Evolutionary conservation across 192 early-diverging fungal genomes (phyloP).

Genomic region (Rhizophlyctis rosea): DNA sequence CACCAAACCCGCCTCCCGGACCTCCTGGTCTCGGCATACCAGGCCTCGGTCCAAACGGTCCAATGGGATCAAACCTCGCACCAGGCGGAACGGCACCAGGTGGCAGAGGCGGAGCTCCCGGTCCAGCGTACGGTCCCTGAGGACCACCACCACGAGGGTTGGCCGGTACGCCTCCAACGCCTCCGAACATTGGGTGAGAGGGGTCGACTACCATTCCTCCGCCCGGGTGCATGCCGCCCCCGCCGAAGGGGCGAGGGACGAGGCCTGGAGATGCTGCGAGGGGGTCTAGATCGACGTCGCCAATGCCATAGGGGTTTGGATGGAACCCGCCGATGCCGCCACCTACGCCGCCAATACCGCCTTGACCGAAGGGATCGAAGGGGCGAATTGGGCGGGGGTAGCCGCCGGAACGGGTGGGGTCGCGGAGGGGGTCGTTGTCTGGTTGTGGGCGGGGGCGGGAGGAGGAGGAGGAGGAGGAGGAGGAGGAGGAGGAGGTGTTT

Average conservation of each 20-base stretch:
- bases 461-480: neutral
- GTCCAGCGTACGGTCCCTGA: constrained; percentile 41
- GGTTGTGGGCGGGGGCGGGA: constrained; percentile 1
- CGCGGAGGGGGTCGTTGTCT: neutral
- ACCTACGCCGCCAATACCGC: neutral
- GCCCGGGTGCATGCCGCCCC: constrained; percentile 48
- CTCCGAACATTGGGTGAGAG: constrained; percentile 83
- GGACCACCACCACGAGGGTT: constrained; percentile 37
- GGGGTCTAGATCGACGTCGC: constrained; percentile 72
- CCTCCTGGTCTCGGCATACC: constrained; percentile 31
- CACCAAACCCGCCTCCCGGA: constrained; percentile 22
- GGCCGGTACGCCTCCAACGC: constrained; percentile 40
- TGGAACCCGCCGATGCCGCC: neutral
- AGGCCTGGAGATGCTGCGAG: constrained; percentile 45
- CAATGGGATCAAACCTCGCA: constrained; percentile 90
- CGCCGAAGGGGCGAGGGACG: constrained; percentile 2
- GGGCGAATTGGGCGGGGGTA: neutral
- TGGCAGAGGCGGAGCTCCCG: constrained; percentile 56
- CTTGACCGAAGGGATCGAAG: constrained; percentile 3
- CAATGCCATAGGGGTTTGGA: constrained; percentile 59
- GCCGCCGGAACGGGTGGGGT: neutral
- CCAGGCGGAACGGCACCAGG: constrained; percentile 57
- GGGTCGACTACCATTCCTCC: constrained; percentile 88
- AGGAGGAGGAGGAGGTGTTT: neutral
- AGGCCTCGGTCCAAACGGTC: constrained; percentile 66